A percentile compares a stretch with the other conserved stretches of the same genome.
Evolutionary conservation across 1,139 yeast species (phyloP).

Genomic region (Nakaseomyces sp.): DNA sequence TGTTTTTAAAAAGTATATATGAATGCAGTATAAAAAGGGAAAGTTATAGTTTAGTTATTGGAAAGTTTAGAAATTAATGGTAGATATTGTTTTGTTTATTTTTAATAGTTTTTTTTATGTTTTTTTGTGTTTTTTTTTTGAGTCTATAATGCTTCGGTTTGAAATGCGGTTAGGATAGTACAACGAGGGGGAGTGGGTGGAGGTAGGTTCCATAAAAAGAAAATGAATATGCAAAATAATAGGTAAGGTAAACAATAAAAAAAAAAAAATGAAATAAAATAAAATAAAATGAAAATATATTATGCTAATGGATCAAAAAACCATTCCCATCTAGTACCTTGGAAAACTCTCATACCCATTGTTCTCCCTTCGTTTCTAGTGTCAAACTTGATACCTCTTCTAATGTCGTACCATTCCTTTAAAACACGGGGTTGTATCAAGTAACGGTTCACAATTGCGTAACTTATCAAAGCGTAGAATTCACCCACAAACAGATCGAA

Average conservation of each 20-base stretch:
- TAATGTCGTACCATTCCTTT: slow-evolving; percentile 21
- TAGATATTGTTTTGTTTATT: no score
- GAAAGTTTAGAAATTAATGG: no score
- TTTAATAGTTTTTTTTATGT: no score
- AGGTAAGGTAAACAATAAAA: not conserved
- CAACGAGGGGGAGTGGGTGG: no score
- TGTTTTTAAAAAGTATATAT: no score
- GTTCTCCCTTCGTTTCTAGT: slow-evolving; percentile 36
- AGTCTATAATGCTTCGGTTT: no score
- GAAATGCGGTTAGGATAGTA: no score
- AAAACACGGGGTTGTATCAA: slow-evolving; percentile 27
- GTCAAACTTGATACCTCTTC: slow-evolving; percentile 32
- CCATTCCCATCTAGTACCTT: slow-evolving; percentile 38
- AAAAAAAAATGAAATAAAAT: not conserved
- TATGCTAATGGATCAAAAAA: slow-evolving; percentile 44
- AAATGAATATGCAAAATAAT: not conserved
- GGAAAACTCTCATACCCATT: slow-evolving; percentile 54
- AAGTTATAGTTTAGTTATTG: no score
- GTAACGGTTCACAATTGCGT: slow-evolving; percentile 34
- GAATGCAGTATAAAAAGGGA: no score
- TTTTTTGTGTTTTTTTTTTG: no score
- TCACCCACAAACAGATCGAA: slow-evolving; percentile 50
- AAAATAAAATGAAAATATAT: not conserved
- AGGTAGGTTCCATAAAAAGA: no score
- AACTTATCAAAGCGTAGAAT: slow-evolving; percentile 40